Percentiles rank a stretch among this genome's conserved stretches.
phyloP scores from a whole-genome alignment of 2,329 filamentous ascomycete genomes.

The Penicillium digitatum region DNA sequence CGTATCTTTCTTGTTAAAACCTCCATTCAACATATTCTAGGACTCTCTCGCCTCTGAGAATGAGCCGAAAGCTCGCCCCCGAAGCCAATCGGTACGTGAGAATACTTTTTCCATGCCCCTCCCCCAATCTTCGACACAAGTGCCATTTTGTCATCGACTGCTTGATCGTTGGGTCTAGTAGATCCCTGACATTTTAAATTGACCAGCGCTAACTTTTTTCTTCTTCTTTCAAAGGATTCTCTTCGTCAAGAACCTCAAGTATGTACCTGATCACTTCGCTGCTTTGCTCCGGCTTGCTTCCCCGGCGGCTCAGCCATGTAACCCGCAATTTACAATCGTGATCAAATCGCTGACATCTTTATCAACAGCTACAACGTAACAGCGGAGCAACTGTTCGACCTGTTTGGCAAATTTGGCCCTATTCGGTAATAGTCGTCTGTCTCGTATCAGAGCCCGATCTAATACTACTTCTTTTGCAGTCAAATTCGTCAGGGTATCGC shows the following conservation, averaged over 20 bases:
- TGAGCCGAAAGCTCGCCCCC: slow-evolving; percentile 78
- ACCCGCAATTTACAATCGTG: background rate
- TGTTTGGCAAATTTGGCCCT: slow-evolving; percentile 95
- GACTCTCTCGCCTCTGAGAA: slow-evolving; percentile 32
- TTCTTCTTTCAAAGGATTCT: slow-evolving; percentile 66
- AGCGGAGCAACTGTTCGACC: slow-evolving; percentile 94
- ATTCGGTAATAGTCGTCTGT: slow-evolving; percentile 64
- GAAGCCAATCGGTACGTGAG: slow-evolving; percentile 90
- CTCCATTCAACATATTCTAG: slow-evolving; percentile 17
- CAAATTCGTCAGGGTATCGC: slow-evolving; percentile 98
- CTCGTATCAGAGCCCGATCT: slow-evolving; percentile 8
- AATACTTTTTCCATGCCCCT: slow-evolving; percentile 29
- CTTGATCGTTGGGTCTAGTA: background rate
- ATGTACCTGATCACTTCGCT: slow-evolving; percentile 32
- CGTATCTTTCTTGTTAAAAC: slow-evolving; percentile 24
- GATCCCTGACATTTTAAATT: background rate
- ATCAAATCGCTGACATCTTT: slow-evolving; percentile 9
- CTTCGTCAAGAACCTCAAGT: slow-evolving; percentile 99
- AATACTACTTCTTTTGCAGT: slow-evolving; percentile 47
- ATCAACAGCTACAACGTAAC: slow-evolving; percentile 88
- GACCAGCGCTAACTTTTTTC: slow-evolving; percentile 5
- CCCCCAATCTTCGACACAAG: slow-evolving; percentile 13
- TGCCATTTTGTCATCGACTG: slow-evolving; percentile 12
- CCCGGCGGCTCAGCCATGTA: background rate
- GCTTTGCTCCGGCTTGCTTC: slow-evolving; percentile 2